These are phyloP conservation scores for Monosporozyma siamensis DNA, from an alignment of 805 yeast genomes.

Conservation along the genomic window DNA sequence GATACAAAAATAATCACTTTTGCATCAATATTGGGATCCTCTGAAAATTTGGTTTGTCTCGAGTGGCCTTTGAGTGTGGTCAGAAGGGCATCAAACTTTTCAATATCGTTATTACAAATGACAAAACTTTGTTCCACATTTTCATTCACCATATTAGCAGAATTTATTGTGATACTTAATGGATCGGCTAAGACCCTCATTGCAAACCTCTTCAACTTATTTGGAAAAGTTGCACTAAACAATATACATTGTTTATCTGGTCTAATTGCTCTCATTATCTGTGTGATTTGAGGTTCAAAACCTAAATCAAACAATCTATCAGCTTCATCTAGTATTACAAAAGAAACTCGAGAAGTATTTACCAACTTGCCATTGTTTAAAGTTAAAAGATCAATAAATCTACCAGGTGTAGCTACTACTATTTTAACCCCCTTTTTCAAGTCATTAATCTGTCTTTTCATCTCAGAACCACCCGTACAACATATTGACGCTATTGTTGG, in stretches of 20 bases:
- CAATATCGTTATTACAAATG: slow-evolving; percentile 42
- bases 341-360: slow-evolving; percentile 59
- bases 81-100: slow-evolving; percentile 49
- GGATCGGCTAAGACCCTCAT: slow-evolving; percentile 54
- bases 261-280: slow-evolving; percentile 64
- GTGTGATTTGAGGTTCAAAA: slow-evolving; percentile 88
- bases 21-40: slow-evolving; percentile 22
- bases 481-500: slow-evolving; percentile 50
- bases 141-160: slow-evolving; percentile 68
- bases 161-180: slow-evolving; percentile 70
- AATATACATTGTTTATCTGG: slow-evolving; percentile 84
- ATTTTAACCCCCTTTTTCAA: slow-evolving; percentile 71
- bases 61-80: slow-evolving; percentile 41
- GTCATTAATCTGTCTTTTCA: slow-evolving; percentile 72
- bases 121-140: slow-evolving; percentile 68
- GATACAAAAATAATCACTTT: slow-evolving; percentile 79
- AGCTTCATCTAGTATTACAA: slow-evolving; percentile 89
- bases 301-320: slow-evolving; percentile 96
- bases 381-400: slow-evolving; percentile 80
- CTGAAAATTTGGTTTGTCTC: background rate
- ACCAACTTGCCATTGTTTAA: slow-evolving; percentile 70
- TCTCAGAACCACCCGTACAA: slow-evolving; percentile 86
- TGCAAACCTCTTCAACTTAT: slow-evolving; percentile 68
- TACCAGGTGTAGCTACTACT: slow-evolving; percentile 89
- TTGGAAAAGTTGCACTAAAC: slow-evolving; percentile 91